Evolutionary conservation across 768 basidiomycete species (phyloP).

Genomic region (Bullera alba): DNA sequence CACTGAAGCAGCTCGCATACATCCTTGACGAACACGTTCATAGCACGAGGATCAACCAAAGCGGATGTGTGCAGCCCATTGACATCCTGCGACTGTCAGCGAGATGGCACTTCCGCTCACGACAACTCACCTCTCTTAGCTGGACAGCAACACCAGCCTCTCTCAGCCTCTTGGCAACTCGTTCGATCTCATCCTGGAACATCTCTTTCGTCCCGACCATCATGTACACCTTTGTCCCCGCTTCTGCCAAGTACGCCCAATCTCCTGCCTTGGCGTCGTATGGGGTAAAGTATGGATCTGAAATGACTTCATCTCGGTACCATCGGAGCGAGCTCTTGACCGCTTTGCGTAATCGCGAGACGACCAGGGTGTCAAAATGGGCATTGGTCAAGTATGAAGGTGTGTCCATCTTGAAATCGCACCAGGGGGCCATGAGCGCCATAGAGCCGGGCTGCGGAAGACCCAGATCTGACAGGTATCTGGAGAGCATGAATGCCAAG

Average conservation of each 20-base stretch:
- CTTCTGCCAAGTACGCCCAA: constrained; percentile 21
- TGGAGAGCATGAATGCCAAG: constrained; percentile 50
- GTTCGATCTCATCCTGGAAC: constrained; percentile 23
- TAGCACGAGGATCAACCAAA: constrained; percentile 4
- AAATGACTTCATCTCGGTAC: neutral
- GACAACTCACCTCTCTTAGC: constrained; percentile 25
- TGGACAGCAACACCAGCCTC: constrained; percentile 30
- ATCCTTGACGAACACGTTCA: constrained; percentile 1
- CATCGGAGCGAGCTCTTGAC: constrained; percentile 9
- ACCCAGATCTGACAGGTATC: constrained; percentile 31
- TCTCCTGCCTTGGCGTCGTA: constrained; percentile 11
- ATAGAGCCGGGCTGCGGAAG: constrained; percentile 19
- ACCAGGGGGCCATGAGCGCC: constrained; percentile 23
- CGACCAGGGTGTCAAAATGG: constrained; percentile 12
- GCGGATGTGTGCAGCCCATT: constrained; percentile 22
- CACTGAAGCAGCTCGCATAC: neutral
- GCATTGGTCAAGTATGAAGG: constrained; percentile 7
- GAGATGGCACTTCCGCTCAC: neutral
- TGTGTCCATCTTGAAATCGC: constrained; percentile 25
- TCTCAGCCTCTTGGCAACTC: constrained; percentile 21
- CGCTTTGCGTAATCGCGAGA: constrained; percentile 4
- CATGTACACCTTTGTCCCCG: constrained; percentile 24
- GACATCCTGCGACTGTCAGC: constrained; percentile 8
- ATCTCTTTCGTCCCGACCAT: constrained; percentile 31
- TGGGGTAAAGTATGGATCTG: constrained; percentile 26